Conservation (phyloP, 2,329 filamentous ascomycete species). For the Penicillium janthinellum region DNA sequence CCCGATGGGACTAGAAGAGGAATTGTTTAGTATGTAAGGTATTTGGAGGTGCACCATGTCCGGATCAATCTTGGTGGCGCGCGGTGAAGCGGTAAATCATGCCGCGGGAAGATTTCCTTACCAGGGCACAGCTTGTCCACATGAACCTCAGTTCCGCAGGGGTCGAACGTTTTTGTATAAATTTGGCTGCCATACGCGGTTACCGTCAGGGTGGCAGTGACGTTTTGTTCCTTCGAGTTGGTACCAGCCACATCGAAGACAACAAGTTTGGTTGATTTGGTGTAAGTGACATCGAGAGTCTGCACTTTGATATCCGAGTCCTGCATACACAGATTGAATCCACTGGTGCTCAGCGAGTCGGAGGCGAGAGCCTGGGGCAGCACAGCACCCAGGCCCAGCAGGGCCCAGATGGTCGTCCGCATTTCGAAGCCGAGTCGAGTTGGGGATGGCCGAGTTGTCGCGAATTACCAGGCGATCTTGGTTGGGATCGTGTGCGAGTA, state of each 20-base stretch:
- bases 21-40: slow-evolving; percentile 23
- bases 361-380: slow-evolving; percentile 57
- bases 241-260: slow-evolving; percentile 80
- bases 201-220: slow-evolving; percentile 74
- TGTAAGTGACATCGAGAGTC: slow-evolving; percentile 75
- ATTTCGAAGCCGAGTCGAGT: slow-evolving; percentile 22
- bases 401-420: slow-evolving; percentile 29
- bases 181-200: slow-evolving; percentile 81
- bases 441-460: background rate
- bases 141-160: slow-evolving; percentile 69
- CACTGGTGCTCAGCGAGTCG: slow-evolving; percentile 76
- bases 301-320: slow-evolving; percentile 67
- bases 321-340: slow-evolving; percentile 71
- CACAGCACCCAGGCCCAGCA: slow-evolving; percentile 32
- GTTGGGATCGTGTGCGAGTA: slow-evolving; percentile 1
- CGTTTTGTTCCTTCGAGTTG: slow-evolving; percentile 73
- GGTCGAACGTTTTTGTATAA: slow-evolving; percentile 79
- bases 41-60: background rate
- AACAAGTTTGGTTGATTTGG: slow-evolving; percentile 71
- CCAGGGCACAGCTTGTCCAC: slow-evolving; percentile 79
- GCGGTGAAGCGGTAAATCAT: background rate
- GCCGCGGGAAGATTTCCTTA: slow-evolving; percentile 43
- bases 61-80: background rate
- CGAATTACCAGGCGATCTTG: slow-evolving; percentile 6
- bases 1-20: slow-evolving; percentile 64